These are phyloP conservation scores for Penicillium arizonense DNA, from an alignment of 495 filamentous ascomycete genomes.

Conservation along the genomic window DNA sequence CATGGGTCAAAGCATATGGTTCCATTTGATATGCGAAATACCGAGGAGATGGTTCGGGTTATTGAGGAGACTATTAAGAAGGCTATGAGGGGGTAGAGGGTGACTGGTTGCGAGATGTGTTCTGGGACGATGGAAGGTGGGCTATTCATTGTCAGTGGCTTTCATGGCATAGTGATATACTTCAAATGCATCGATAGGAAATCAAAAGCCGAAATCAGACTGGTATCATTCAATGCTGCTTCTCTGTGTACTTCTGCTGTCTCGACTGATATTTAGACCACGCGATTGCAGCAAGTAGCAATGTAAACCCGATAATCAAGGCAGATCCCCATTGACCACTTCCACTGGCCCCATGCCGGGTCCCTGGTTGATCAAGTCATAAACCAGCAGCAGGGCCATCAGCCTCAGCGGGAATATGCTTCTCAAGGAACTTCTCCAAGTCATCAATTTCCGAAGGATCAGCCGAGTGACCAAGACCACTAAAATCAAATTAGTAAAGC, in stretches of 20 bases:
- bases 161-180: not conserved
- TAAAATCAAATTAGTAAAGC: constrained; percentile 29
- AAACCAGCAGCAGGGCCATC: constrained; percentile 48
- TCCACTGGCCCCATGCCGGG: not conserved
- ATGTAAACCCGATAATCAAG: constrained; percentile 40
- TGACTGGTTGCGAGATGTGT: not conserved
- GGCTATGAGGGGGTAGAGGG: constrained; percentile 13
- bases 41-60: constrained; percentile 27
- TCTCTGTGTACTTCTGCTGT: not conserved
- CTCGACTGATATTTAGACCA: constrained; percentile 16
- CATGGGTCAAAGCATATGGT: constrained; percentile 41
- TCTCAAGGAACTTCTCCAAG: constrained; percentile 71
- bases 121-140: not conserved
- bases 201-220: not conserved
- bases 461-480: constrained; percentile 73
- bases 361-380: constrained; percentile 36
- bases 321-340: constrained; percentile 16
- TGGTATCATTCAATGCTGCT: not conserved
- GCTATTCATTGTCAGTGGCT: not conserved
- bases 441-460: constrained; percentile 78
- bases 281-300: constrained; percentile 50
- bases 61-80: constrained; percentile 32
- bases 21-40: constrained; percentile 39
- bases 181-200: not conserved
- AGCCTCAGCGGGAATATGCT: constrained; percentile 60